phyloP scores from a whole-genome alignment of 768 basidiomycete species.

The Boletus sp. region DNA sequence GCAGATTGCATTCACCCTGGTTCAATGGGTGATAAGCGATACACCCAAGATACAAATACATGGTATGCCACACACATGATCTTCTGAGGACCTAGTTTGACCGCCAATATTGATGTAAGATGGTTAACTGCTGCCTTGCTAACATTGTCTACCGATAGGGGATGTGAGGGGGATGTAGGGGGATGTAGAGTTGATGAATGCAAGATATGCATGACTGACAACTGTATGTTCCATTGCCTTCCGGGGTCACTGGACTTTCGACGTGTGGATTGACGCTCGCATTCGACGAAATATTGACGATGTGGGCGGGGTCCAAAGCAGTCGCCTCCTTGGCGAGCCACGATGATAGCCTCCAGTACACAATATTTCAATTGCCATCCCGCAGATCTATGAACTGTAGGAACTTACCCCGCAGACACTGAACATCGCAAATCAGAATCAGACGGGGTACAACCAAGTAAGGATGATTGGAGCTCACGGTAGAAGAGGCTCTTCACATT shows the following conservation, averaged over 20 bases:
- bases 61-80: slow-evolving; percentile 54
- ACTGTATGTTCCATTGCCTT: slow-evolving; percentile 69
- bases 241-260: slow-evolving; percentile 46
- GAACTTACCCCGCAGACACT: slow-evolving; percentile 45
- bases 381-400: background rate
- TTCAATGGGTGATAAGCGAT: background rate
- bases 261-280: slow-evolving; percentile 52
- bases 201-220: slow-evolving; percentile 47
- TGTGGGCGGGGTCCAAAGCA: slow-evolving; percentile 62
- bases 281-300: slow-evolving; percentile 81
- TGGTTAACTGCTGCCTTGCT: slow-evolving; percentile 90
- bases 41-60: background rate
- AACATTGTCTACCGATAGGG: slow-evolving; percentile 52
- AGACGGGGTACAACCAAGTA: background rate
- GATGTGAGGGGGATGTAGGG: background rate
- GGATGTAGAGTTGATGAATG: background rate
- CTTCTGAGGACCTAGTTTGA: slow-evolving; percentile 54
- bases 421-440: background rate
- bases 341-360: slow-evolving; percentile 28
- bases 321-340: slow-evolving; percentile 66
- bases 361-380: background rate
- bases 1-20: slow-evolving; percentile 78
- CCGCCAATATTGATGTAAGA: slow-evolving; percentile 67
- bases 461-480: slow-evolving; percentile 41
- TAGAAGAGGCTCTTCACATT: slow-evolving; percentile 88